These are phyloP conservation scores for Starmerella bombicola DNA, from an alignment of 805 yeast species.

Conservation along the genomic window DNA sequence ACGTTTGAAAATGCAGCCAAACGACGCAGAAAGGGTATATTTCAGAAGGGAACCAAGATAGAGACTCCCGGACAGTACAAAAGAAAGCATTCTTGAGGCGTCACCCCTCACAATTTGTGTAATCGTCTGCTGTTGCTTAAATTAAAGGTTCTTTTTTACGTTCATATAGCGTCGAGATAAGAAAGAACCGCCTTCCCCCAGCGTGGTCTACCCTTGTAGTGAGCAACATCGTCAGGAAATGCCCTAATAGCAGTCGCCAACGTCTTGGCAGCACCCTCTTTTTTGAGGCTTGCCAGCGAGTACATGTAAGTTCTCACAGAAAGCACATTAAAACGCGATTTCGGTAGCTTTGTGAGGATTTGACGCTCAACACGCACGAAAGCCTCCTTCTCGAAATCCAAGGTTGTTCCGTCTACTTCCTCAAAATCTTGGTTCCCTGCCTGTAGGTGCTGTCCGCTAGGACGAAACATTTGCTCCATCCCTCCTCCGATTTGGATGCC, in stretches of 20 bases:
- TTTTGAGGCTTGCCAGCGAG: conserved; percentile 38
- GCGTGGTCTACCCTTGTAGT: conserved; percentile 19
- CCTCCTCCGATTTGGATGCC: conserved; percentile 38
- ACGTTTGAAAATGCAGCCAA: conserved; percentile 51
- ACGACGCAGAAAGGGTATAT: conserved; percentile 48
- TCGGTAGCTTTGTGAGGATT: conserved; percentile 40
- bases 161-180: no score
- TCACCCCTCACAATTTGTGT: no score
- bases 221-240: conserved; percentile 17
- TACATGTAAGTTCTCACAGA: conserved; percentile 45
- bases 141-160: no score
- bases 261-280: conserved; percentile 37
- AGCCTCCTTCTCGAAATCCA: conserved; percentile 32
- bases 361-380: conserved; percentile 51
- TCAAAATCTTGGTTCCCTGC: conserved; percentile 20
- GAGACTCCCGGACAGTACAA: conserved; percentile 77
- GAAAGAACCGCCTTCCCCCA: conserved; percentile 20
- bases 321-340: conserved; percentile 37
- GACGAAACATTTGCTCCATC: conserved; percentile 12
- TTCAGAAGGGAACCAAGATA: conserved; percentile 40
- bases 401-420: conserved; percentile 27
- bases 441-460: conserved; percentile 11
- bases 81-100: conserved; percentile 13
- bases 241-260: conserved; percentile 50
- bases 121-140: neutral